Evolutionary conservation across 2,329 filamentous ascomycete species (phyloP), one percentile per base, ranked within the genome.

Genomic region (Arachnomyces sp.): DNA sequence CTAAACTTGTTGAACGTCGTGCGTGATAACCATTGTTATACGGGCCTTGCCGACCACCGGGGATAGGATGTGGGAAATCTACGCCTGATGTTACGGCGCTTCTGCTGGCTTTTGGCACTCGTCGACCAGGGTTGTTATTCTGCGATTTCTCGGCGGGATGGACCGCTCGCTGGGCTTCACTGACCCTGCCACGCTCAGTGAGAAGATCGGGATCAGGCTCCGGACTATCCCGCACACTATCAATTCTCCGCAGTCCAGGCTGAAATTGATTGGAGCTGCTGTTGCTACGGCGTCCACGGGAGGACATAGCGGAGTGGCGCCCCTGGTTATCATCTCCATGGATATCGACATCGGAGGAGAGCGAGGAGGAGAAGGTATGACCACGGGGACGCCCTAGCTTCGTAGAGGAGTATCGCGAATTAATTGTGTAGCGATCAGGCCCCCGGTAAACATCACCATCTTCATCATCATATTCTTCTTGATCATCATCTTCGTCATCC

Each of bases 51-150:
- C 55, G 52, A 47, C 56, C 49, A 42, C 51, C 51, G 16, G 57
- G 45, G 29, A 68, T 57, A 40, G 61, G 54, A 45, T 77, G 77
- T 38, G 73, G 74, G 44, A 80, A 75, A 58, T 94, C 87, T 55
- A 88, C 79, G 61, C 84, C 89, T 18, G 85, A 82, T 28, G 85
- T 84, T 42, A 81, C 72, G 52, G 84, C 89, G 55, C 78, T 81
- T 63, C 84, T 86, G 65, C 81, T 88, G 34, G 77, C 75, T 59
- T 81, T 82, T 42, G 65, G 68, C 11, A 75, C 71, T 28, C 21
- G 21, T 25, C 21, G 21, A 9, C 21, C 21, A 25, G 5, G 9
- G 21, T 25, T 25, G 21, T 9, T 25, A 25, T 25, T 25, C 21
- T 25, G 21, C 9, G 9, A 25, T 25, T 25, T 25, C 34, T 54